Base-by-base conservation (phyloP, 306 rosid genomes). In the Cucumis hystrix region DNA sequence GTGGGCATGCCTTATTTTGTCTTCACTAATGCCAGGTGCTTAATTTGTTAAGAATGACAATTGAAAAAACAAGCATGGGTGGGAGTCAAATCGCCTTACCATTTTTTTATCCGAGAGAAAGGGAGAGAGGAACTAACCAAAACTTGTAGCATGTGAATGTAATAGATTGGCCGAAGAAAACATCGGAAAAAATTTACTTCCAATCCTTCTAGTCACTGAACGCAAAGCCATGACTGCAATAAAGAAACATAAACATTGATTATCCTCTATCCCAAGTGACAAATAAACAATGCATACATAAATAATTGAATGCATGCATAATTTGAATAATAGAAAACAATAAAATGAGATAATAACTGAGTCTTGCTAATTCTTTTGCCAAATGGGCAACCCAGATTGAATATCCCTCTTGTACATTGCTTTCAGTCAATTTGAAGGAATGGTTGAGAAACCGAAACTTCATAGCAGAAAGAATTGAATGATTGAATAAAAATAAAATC, bases 81-180 rank as follows among this genome's bases (percentile, higher is more conserved):
- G 21, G n/a, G 37, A 23, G 20, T 43, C 75, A 20, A 69, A 47
- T 23, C 76, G 0, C 61, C 21, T 6, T 41, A n/a, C 3, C 35
- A 20, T 45, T 7, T 16, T 51, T 4, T 52, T 15, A 51, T 51
- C 10, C 8, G 9, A 66, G 51, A 14, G 57, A 45, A 20, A 54
- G 43, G 58, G 69, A n/a, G 55, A 60, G 69, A 71, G 1, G 72
- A 78, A 85, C 97, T 3, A 79, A 94, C 98, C 98, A 28, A 95
- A 95, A 86, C 97, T 92, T 59, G 98, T 92, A 82, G 98, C 96
- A 74, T 95, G 98, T 1, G 98, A 95, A 84, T 95, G 96, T 23
- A 87, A 80, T 23, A 79, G 79, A 80, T 88, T 74, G 60, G 86
- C 79, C 69, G 93, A 77, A 87, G 87, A 82, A 78, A 88, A 83